Base-by-base conservation (phyloP, 2,329 filamentous ascomycete species). In the Monilinia fructigena region DNA sequence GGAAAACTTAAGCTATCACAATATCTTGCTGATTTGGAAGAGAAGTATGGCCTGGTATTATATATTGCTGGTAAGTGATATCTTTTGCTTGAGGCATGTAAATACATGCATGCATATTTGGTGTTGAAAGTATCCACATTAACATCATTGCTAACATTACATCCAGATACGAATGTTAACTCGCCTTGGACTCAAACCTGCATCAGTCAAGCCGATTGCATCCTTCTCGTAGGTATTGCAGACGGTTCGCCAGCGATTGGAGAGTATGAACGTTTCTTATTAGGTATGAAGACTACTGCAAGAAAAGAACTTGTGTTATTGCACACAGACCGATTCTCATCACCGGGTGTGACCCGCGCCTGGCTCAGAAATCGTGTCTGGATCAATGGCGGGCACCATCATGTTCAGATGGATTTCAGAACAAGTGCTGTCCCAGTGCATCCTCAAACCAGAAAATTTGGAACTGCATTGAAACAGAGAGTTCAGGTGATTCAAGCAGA, bases 121-220 rank as follows among this genome's bases (percentile, higher is more conserved):
- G 18, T 45, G 26, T 38, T 16, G 40, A 11, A 55, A 55, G 11
- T 35, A 31, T 8, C 4, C 35, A 31, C 8, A 18, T 8, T 45
- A 8, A 14, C 16, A 53, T 20, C 23, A 12, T 60, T 28, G 40
- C 64, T 66, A 63, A 66, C 40, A n/a, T 47, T 59, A 26, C 35
- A 38, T 62, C 7, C 20, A 89, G 95, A 99, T 77, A 99, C 96
- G 5, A 97, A 89, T 68, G 95, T 98, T 73, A 98, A 97, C 73
- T 92, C 96, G 1, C 93, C 94, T 0, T 99, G 95, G 95, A 99
- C 96, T 0, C 93, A 97, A 75, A 98, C 95, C 0, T 99, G 96
- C 76, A 97, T 99, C 70, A 90, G 90, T 20, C 95, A 99, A 78
- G 95, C 95, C 1, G 95, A 99, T 78, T 97, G 93, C 72, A 97